Evolutionary conservation across 2,329 filamentous ascomycete species (phyloP), one percentile per base, ranked within the genome.

Genomic region (Parafenestella ontariensis): DNA sequence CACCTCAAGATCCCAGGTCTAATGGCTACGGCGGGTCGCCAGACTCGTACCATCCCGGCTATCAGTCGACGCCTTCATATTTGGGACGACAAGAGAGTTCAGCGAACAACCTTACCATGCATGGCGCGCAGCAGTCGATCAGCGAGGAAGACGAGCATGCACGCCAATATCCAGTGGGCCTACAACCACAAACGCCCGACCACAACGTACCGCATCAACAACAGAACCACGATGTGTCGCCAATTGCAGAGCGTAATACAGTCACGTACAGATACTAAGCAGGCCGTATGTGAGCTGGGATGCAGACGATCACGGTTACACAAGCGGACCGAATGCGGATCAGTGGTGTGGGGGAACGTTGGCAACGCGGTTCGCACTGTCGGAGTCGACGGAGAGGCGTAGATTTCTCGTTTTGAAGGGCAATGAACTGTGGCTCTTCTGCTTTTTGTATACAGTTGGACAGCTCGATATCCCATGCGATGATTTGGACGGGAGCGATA

Each of bases 81-180:
- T 58, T 80, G 24, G 74, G 76, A 2, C 65, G 79, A 37, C 79
- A 81, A 63, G 70, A 75, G 56, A 79, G 76, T 51, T 75, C 78
- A 24, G 72, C 65, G 4, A 75, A 78, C 51, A 75, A 79, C 23
- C 41, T 78, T 46, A 80, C 78, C 1, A 82, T 82, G 79, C 79
- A 80, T 49, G 79, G 79, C 8, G 74, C 64, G n/a, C 63, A 61
- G 39, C 46, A 56, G 17, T 37, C 53, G 8, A 61, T 70, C 39
- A 54, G 54, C 20, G 72, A 73, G 39, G 71, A 71, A 45, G 66
- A 69, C 18, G 61, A 70, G 42, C 56, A 63, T 43, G 59, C 54
- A 41, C 61, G 66, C 39, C 61, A 65, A 46, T 64, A 66, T 24
- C 46, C 61, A n/a, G 54, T 45, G 20, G 49, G 53, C 39, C 53